Base-by-base conservation (phyloP, 2,329 filamentous ascomycete species). In the Thermomyces lanuginosus region DNA sequence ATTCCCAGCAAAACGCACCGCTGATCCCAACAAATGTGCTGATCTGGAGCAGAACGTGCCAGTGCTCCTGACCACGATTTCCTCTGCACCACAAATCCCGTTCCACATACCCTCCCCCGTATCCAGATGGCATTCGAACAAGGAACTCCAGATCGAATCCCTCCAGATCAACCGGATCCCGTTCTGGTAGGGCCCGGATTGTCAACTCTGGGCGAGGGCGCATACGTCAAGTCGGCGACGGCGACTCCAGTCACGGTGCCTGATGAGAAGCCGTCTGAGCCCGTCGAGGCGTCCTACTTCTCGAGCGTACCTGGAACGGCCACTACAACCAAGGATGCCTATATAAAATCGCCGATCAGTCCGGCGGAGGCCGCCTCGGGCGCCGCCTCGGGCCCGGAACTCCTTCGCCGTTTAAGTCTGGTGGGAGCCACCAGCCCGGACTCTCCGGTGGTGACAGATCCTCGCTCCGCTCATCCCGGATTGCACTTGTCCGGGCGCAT, bases 401-500 rank as follows among this genome's bases (percentile, higher is more conserved):
- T 69, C 19, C 45, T 69, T 22, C 58, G 60, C 27, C 61, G 63
- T n/a, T 40, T 69, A 35, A 69, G 64, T 38, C 44, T 66, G 13
- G 42, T 52, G 29, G 44, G 52, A 31, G 38, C 38, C 10, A 26
- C 28, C 19, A 47, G 48, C 26, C 54, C 58, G 17, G 40, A 45
- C 6, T 51, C 60, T 22, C 44, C 56, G n/a, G 56, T n/a, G n/a
- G n/a, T 63, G 30, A 38, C 61, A 11, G 64, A 72, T 36, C 66
- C 69, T 14, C 57, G 60, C 25, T 53, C 58, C 24, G 61, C 66
- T 17, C 62, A 73, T 41, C 64, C 69, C 5, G 60, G 56, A 8
- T 52, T 76, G 15, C 60, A 63, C 22, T 55, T 76, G 26, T 72
- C 64, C 32, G 71, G 71, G 10, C 61, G 65, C 31, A 56, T 76